Evolutionary conservation across 2,329 filamentous ascomycete genomes (phyloP), one percentile per base, ranked within the genome.

Genomic region (Neospermospora avenae): DNA sequence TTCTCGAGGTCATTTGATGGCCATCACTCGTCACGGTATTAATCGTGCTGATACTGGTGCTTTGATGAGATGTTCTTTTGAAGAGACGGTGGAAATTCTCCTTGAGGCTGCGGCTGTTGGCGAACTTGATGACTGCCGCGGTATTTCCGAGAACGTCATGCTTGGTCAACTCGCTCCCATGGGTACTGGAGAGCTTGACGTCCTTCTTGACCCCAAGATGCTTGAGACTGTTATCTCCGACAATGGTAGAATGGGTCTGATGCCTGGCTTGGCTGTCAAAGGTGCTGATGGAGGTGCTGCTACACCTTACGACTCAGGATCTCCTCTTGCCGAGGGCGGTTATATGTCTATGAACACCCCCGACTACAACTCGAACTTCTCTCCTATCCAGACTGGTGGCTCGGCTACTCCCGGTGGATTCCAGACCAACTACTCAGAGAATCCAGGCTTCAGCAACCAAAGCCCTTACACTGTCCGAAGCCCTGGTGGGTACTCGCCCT

Each of bases 91-190:
- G 42, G 96, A 99, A 74, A 99, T 99, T 80, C 81, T 99, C 56
- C 85, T 99, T 20, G 95, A 99, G 73, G 96, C 95, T 63, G 95
- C 95, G 24, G 91, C 92, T 16, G 91, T 91, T 54, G 95, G 95
- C 73, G 95, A 99, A 76, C 83, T 99, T 34, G 95, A 99, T 72
- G 95, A 99, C 76, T 99, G 96, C 79, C 90, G 92, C 62, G 95
- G 95, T 81, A 93, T 99, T 54, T 98, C 95, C 16, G 95, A 99
- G 78, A 99, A 99, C 78, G 88, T 99, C 73, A 99, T 99, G 85
- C 84, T 99, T 64, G 95, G 95, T 64, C 95, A 99, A 78, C 85
- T 98, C 77, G 95, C 96, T 4, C 95, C 96, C 31, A 93, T 96
- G 83, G 95, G 95, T 64, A 99, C 96, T 60, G 95, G 95, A 65